A percentile compares a stretch with the other conserved stretches of the same genome.
These are phyloP conservation scores for Termitomyces titanicus DNA, from an alignment of 768 basidiomycete genomes.

Conservation along the genomic window DNA sequence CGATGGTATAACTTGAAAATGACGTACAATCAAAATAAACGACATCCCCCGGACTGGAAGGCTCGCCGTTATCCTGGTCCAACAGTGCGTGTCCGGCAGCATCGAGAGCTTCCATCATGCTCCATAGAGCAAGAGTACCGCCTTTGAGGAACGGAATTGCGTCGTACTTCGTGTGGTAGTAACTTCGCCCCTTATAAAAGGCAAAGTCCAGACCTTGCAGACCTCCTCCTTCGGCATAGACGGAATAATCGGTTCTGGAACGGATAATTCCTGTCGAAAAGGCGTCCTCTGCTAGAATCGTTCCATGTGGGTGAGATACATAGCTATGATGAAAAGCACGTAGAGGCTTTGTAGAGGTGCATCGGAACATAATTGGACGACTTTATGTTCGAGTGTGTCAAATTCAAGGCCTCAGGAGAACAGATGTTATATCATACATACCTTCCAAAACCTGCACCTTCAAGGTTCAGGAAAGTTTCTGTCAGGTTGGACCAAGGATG, in stretches of 20 bases:
- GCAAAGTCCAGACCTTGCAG: slow-evolving; percentile 77
- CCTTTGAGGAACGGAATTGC: slow-evolving; percentile 57
- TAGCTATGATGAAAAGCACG: slow-evolving; percentile 42
- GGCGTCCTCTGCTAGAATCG: slow-evolving; percentile 64
- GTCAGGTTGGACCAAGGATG: slow-evolving; percentile 73
- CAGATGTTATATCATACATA: slow-evolving; percentile 29
- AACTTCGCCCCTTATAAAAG: slow-evolving; percentile 70
- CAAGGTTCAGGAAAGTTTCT: slow-evolving; percentile 73
- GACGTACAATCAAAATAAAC: slow-evolving; percentile 76
- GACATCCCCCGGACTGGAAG: slow-evolving; percentile 24
- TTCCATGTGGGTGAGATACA: slow-evolving; percentile 69
- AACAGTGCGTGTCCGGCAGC: slow-evolving; percentile 55
- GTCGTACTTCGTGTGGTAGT: slow-evolving; percentile 77
- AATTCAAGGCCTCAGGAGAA: background rate
- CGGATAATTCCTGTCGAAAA: slow-evolving; percentile 64
- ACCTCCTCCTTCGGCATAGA: slow-evolving; percentile 39
- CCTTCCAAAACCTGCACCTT: slow-evolving; percentile 81
- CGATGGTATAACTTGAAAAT: background rate
- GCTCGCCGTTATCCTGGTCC: slow-evolving; percentile 33
- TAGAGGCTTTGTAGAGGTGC: slow-evolving; percentile 56
- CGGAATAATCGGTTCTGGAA: slow-evolving; percentile 70
- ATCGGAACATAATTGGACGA: slow-evolving; percentile 74
- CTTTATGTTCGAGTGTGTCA: slow-evolving; percentile 27
- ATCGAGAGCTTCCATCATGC: slow-evolving; percentile 68
- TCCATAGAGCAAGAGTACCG: slow-evolving; percentile 56